Evolutionary conservation across 2,329 filamentous ascomycete genomes (phyloP), one percentile per base, ranked within the genome.

Genomic region (Chrysoporthe puriensis): DNA sequence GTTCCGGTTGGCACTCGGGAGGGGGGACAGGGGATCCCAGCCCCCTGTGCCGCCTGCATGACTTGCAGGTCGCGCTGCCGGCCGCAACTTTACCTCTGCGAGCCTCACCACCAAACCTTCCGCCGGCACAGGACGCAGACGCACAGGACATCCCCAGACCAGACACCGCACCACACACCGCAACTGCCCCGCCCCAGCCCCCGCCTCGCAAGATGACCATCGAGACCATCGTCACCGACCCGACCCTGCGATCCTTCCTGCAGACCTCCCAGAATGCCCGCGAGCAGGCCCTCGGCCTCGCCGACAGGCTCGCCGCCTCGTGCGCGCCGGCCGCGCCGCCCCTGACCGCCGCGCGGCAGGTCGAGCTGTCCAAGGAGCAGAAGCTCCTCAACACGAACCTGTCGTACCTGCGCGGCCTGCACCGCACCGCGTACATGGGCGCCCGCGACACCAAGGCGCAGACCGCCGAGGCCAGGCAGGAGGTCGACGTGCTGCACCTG

Each of bases 401-500:
- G 11, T 88, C 92, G 0, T 90, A 92, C 72, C 85, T 97, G 21
- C 91, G 95, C 66, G 91, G 91, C 14, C 84, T 96, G 40, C 95
- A 97, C 77, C 90, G 96, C 40, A 86, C 91, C 71, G 93, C 94
- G 11, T 89, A 94, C 72, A 86, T 97, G 73, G 86, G 88, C 42
- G 92, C 94, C 42, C 89, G 96, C 72, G 89, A 93, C 73, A 97
- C 94, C 16, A 98, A 98, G 78, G 85, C 91, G 64, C 84, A 88
- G 73, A 98, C 96, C 0, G 91, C 93, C 42, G 93, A 97, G 78
- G 92, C 91, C 61, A 89, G 94, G 61, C 92, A 95, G 74, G 93
- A 97, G 79, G 93, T 98, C 71, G 96, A 99, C 77, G 88, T 90
- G 62, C 84, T 99, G 70, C 94, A 98, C 77, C 85, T 99, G 48